Base-by-base conservation (phyloP, 1,284 basidiomycete species). In the Ustilago vetiveriae region DNA sequence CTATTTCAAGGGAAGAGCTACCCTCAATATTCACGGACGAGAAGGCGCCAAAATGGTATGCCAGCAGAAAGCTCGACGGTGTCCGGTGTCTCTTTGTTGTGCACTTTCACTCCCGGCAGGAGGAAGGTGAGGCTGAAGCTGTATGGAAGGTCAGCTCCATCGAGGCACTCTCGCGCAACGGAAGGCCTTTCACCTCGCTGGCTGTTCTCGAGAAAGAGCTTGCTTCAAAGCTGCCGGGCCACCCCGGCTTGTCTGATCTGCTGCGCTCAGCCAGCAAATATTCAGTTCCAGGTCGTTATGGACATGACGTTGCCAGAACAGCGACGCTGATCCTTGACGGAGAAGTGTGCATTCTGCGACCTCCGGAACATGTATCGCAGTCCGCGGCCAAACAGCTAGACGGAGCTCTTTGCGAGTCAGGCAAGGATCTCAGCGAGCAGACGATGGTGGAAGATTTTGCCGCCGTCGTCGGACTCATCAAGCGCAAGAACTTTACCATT, bases 31-130 rank as follows among this genome's bases (percentile, higher is more conserved):
- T 71, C 17, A 21, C 37, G 13, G 38, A 27, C 13, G 24, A 44
- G 17, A 38, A 45, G 11, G 48, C 44, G 14, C 47, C 60, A 4
- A 21, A 4, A 26, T 77, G 73, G 75, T 74, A 58, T 36, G 71
- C 71, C 5, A 72, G 67, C 35, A 50, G 73, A 11, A 77, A 77
- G 38, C 59, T 75, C 7, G 75, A 77, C 23, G 75, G 75, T 9
- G 55, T 77, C 3, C 67, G 75, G 3, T 77, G 75, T 42, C 27
- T 77, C 9, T 44, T 72, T 17, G 24, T 74, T 16, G 52, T 74
- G 11, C 62, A 53, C 14, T 44, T 65, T 4, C 45, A 48, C 24
- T 41, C 33, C 9, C 50, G 53, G 10, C 24, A 17, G 4, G 16
- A 13, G 11, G 33, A n/a, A 17, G 39, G 16, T 4, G 37, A 40